These are phyloP conservation scores for Oryza officinalis DNA, from an alignment of 176 grass and related monocot genomes.

Conservation along the genomic window DNA sequence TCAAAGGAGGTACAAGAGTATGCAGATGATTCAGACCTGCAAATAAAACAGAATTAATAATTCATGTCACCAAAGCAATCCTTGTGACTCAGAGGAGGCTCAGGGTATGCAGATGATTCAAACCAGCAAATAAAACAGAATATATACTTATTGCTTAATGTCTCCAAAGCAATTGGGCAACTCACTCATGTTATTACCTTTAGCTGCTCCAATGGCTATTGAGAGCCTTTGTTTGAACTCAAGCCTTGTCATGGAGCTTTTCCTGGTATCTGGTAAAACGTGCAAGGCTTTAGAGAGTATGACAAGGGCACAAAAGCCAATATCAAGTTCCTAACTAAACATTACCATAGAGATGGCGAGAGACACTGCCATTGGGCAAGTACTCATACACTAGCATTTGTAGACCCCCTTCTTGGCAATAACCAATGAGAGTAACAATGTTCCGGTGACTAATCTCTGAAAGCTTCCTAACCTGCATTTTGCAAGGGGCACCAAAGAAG, in stretches of 20 bases:
- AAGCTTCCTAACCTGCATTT: constrained; percentile 65
- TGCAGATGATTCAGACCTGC: constrained; percentile 84
- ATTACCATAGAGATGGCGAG: constrained; percentile 87
- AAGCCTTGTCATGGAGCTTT: constrained; percentile 59
- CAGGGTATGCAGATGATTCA: constrained; percentile 50
- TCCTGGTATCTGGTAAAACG: constrained; percentile 50
- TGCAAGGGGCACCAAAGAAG: constrained; percentile 1
- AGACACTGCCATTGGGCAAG: constrained; percentile 87
- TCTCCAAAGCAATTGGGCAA: not conserved
- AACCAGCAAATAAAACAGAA: constrained; percentile 49
- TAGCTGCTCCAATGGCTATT: constrained; percentile 92
- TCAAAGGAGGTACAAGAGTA: constrained; percentile 64
- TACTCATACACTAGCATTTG: constrained; percentile 97
- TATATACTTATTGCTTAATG: not conserved
- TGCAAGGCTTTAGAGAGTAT: constrained; percentile 27
- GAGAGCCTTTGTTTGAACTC: constrained; percentile 97
- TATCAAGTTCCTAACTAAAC: not conserved
- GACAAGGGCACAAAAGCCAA: constrained; percentile 4
- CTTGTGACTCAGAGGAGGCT: constrained; percentile 72
- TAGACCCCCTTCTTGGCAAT: constrained; percentile 89
- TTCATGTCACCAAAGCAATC: constrained; percentile 30
- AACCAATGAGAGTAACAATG: constrained; percentile 87
- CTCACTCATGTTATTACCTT: constrained; percentile 55
- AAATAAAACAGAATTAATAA: constrained; percentile 29
- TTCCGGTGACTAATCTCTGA: constrained; percentile 81